These are phyloP conservation scores for Emydomyces testavorans DNA, from an alignment of 2,329 filamentous ascomycete species.

Conservation along the genomic window DNA sequence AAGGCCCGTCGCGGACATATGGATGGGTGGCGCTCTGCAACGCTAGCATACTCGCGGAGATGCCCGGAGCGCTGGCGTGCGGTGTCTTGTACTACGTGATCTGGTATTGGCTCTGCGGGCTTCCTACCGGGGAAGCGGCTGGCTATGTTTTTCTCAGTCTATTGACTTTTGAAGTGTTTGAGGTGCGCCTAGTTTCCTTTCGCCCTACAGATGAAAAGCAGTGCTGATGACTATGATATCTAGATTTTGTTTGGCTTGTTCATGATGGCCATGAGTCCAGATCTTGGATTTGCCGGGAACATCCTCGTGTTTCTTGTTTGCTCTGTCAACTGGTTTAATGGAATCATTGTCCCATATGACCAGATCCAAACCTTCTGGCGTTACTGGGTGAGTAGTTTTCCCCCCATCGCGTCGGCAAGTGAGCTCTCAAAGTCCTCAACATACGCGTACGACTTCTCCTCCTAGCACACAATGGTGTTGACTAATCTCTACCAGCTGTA, in stretches of 20 bases:
- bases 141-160: slow-evolving; percentile 72
- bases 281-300: slow-evolving; percentile 19
- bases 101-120: slow-evolving; percentile 66
- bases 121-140: slow-evolving; percentile 53
- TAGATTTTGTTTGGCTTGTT: slow-evolving; percentile 35
- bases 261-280: not conserved
- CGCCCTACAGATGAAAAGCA: slow-evolving; percentile 37
- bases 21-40: slow-evolving; percentile 67
- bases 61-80: slow-evolving; percentile 56
- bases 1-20: slow-evolving; percentile 64
- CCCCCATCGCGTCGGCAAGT: too few relatives aligned
- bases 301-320: slow-evolving; percentile 71
- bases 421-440: too few relatives aligned
- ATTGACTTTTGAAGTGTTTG: slow-evolving; percentile 66
- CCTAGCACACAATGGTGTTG: not conserved
- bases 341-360: slow-evolving; percentile 58
- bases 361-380: slow-evolving; percentile 58
- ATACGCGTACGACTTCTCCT: too few relatives aligned
- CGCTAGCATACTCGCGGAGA: slow-evolving; percentile 60
- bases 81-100: slow-evolving; percentile 58
- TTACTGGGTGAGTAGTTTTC: slow-evolving; percentile 43
- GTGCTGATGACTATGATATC: slow-evolving; percentile 72
- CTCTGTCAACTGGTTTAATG: slow-evolving; percentile 65
- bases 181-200: slow-evolving; percentile 58
- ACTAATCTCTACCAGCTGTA: slow-evolving; percentile 34